phyloP scores from a whole-genome alignment of 2,329 filamentous ascomycete species.

The Cercospora sp. region DNA sequence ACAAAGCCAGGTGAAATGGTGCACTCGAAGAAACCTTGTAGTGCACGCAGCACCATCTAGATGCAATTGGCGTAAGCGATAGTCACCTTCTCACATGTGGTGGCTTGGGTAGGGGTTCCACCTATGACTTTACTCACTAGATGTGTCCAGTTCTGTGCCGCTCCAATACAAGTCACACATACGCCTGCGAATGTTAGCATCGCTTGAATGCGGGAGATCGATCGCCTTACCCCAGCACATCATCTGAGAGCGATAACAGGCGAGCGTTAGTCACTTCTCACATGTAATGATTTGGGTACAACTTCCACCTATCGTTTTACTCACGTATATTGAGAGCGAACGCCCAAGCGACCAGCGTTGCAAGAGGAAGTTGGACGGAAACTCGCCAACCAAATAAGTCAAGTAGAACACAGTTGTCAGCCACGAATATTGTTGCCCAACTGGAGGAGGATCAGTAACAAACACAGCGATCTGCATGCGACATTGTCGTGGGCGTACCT shows the following conservation, averaged over 20 bases:
- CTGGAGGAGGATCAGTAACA: not conserved
- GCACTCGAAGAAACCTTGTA: slow-evolving; percentile 45
- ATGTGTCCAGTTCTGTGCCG: slow-evolving; percentile 39
- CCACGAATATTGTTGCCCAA: slow-evolving; percentile 45
- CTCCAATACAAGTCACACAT: slow-evolving; percentile 35
- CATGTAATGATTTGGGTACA: no score
- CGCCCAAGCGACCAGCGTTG: slow-evolving; percentile 42
- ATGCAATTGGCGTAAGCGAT: no score
- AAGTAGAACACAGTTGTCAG: slow-evolving; percentile 48
- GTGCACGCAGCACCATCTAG: slow-evolving; percentile 38
- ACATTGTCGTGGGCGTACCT: not conserved
- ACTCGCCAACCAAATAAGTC: slow-evolving; percentile 44
- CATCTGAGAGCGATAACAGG: slow-evolving; percentile 30
- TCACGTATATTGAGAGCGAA: slow-evolving; percentile 37
- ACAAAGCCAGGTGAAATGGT: slow-evolving; percentile 43
- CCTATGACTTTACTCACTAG: slow-evolving; percentile 16
- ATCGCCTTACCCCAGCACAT: slow-evolving; percentile 33
- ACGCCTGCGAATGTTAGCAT: slow-evolving; percentile 21
- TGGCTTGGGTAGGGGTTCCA: no score
- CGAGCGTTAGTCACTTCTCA: no score
- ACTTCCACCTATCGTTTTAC: not conserved
- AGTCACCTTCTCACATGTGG: no score
- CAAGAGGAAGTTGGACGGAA: slow-evolving; percentile 40
- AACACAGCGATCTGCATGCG: not conserved
- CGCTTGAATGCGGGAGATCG: not conserved